phyloP scores from a whole-genome alignment of 352 stramenopile species.

The Pseudoperonospora humuli region DNA sequence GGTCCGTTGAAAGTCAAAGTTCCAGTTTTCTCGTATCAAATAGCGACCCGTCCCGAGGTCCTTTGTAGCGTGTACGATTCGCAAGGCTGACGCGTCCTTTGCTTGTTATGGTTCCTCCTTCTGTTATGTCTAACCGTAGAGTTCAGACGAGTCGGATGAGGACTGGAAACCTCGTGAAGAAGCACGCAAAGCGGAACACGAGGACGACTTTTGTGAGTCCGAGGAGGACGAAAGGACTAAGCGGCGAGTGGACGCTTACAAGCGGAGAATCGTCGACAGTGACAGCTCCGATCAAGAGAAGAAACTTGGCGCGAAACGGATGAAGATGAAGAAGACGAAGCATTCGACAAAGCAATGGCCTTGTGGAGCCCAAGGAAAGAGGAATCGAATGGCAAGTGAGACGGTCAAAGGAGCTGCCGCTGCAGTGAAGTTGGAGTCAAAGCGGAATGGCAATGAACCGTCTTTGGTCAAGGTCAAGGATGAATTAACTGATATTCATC shows the following conservation, averaged over 20 bases:
- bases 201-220: constrained; percentile 31
- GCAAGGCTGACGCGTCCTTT: constrained; percentile 14
- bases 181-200: constrained; percentile 26
- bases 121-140: constrained; percentile 11
- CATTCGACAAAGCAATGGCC: constrained; percentile 8
- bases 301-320: constrained; percentile 10
- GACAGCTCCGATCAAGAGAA: constrained; percentile 47
- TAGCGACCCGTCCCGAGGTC: too few species aligned
- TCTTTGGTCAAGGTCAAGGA: constrained; percentile 14
- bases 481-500: constrained; percentile 40
- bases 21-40: too few species aligned
- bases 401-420: constrained; percentile 13
- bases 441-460: constrained; percentile 2
- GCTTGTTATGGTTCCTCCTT: constrained; percentile 9
- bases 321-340: constrained; percentile 21
- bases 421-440: constrained; percentile 13
- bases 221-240: constrained; percentile 31
- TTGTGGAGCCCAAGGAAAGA: constrained; percentile 4
- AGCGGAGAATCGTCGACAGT: constrained; percentile 47
- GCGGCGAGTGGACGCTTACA: constrained; percentile 25
- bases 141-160: constrained; percentile 32
- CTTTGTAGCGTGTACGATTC: too few species aligned
- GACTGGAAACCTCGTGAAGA: constrained; percentile 33
- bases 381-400: constrained; percentile 5
- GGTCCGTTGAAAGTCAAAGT: constrained; percentile 27